These are phyloP conservation scores for Leptodontidium sp. DNA, from an alignment of 2,329 filamentous ascomycete species.

Conservation along the genomic window DNA sequence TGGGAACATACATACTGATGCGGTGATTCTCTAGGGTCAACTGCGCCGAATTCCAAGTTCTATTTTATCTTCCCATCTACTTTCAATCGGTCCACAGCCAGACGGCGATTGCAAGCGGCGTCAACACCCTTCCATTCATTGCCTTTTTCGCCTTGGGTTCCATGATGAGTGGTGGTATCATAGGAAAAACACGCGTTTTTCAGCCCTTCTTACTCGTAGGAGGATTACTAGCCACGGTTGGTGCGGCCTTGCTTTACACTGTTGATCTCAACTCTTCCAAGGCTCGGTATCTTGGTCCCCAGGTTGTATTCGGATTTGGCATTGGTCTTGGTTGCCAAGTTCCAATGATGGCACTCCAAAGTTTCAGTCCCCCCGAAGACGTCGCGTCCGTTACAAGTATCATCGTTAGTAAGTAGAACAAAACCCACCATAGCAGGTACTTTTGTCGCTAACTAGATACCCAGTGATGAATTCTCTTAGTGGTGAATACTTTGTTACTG, in stretches of 20 bases:
- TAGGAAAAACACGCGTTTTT: constrained; percentile 50
- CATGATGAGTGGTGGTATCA: constrained; percentile 38
- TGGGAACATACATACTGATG: neutral
- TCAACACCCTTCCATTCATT: constrained; percentile 43
- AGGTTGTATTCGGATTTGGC: constrained; percentile 55
- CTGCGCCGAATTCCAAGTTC: constrained; percentile 48
- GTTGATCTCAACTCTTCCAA: constrained; percentile 50
- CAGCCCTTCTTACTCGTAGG: constrained; percentile 53
- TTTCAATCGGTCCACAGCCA: constrained; percentile 55
- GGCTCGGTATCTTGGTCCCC: constrained; percentile 58
- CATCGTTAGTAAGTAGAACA: constrained; percentile 27
- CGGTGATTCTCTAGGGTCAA: constrained; percentile 43
- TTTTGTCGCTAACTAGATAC: neutral
- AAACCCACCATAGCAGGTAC: neutral
- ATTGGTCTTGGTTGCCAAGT: constrained; percentile 53
- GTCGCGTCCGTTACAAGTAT: constrained; percentile 39
- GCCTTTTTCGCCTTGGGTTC: constrained; percentile 34
- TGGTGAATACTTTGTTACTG: constrained; percentile 34
- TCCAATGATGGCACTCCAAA: constrained; percentile 39
- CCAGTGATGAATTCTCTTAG: constrained; percentile 34
- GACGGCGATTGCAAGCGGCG: constrained; percentile 47
- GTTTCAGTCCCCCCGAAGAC: constrained; percentile 37
- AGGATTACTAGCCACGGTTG: constrained; percentile 49
- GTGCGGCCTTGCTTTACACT: constrained; percentile 51
- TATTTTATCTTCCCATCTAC: constrained; percentile 57